Conservation (phyloP, 345 rosid species). For the Eucalyptus regnans region DNA sequence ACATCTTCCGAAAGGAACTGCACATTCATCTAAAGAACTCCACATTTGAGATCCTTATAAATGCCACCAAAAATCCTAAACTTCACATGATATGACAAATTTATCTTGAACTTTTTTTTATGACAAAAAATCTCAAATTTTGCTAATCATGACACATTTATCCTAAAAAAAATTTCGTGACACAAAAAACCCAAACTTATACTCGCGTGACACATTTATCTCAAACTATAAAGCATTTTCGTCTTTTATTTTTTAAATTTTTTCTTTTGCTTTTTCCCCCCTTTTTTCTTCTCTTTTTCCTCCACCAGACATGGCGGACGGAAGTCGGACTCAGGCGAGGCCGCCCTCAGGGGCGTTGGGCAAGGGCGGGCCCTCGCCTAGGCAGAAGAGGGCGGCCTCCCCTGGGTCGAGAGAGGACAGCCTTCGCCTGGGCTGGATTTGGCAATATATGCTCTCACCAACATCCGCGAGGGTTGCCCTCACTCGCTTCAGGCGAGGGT, state of each 20-base stretch:
- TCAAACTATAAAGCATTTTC: rapidly evolving
- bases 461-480: rapidly evolving
- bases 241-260: no score
- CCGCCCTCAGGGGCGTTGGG: rapidly evolving
- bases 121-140: rapidly evolving
- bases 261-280: rapidly evolving
- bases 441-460: rapidly evolving
- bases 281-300: no score
- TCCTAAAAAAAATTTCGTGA: no score
- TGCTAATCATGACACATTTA: rapidly evolving
- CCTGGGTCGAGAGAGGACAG: rapidly evolving
- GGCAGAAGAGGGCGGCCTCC: no score
- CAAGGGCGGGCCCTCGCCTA: rapidly evolving
- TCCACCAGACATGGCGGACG: rapidly evolving
- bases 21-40: neutral
- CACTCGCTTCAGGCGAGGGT: rapidly evolving
- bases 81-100: no score
- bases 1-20: neutral
- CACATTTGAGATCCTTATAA: neutral
- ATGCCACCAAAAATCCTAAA: no score
- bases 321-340: rapidly evolving
- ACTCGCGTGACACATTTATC: rapidly evolving
- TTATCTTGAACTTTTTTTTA: rapidly evolving
- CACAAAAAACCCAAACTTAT: no score
- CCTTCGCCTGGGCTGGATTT: rapidly evolving